Base-by-base conservation (phyloP, 768 basidiomycete species). In the Hydnomerulius pinastri region DNA sequence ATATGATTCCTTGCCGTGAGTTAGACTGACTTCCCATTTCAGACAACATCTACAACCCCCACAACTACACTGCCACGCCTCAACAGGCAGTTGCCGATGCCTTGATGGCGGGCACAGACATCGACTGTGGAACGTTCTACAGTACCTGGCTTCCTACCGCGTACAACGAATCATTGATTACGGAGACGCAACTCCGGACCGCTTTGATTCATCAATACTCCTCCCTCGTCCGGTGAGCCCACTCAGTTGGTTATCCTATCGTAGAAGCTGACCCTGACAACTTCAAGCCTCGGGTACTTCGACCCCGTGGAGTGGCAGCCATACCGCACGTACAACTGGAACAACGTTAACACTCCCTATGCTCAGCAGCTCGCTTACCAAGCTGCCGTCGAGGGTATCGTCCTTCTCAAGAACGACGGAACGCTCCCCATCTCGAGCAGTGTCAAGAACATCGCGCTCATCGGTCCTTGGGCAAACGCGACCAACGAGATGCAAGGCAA, bases 331-430 rank as follows among this genome's bases (percentile, higher is more conserved):
- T 68, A 82, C 15, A 62, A 56, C 30, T 82, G 76, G 74, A 62
- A 67, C 5, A 71, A 77, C 49, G 72, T 84, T 54, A 78, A 81
- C 59, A 73, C 73, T 1, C 73, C 75, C 3, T 42, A 60, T 7
- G 73, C 81, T 1, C 78, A 78, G 52, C 58, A 70, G 15, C 71
- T 84, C 12, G 81, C 81, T 3, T 67, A 78, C 57, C 69, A 71
- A 44, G 79, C 77, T 23, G 81, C 81, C 4, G 64, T 75, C 4
- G 78, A 81, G 59, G 79, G 81, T 18, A 73, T 82, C 3, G 80
- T 81, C 15, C 70, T 86, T 6, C 69, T 86, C 13, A 86, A 86
- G 71, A 87, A 86, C 57, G 80, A 83, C 49, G 78, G 77, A 12
- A 75, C 73, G 6, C 69, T 87, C 2, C 85, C 85, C 3, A 68